Conservation (phyloP, 352 stramenopile genomes). For the Phytophthora aleatoria region DNA sequence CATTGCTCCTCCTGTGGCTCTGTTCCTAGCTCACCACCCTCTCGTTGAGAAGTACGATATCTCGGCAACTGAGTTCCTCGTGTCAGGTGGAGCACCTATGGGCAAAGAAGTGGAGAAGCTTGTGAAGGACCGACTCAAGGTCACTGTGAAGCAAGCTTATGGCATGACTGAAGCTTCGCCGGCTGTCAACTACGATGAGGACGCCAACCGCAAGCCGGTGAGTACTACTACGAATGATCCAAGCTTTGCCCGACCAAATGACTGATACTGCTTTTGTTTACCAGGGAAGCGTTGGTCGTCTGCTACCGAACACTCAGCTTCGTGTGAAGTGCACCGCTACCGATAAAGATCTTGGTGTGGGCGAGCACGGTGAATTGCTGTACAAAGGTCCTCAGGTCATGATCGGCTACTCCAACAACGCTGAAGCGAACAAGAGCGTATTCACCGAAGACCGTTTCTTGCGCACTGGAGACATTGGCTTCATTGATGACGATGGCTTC, state of each 20-base stretch:
- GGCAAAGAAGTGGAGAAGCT: slow-evolving; percentile 77
- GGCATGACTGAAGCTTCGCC: slow-evolving; percentile 68
- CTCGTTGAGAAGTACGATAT: slow-evolving; percentile 93
- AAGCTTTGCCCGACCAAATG: not conserved
- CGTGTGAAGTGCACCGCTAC: slow-evolving; percentile 57
- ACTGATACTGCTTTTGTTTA: slow-evolving; percentile 6
- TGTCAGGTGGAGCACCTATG: slow-evolving; percentile 89
- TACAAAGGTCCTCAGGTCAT: slow-evolving; percentile 93
- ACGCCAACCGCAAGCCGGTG: slow-evolving; percentile 36
- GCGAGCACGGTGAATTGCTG: slow-evolving; percentile 79
- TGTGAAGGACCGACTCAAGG: slow-evolving; percentile 68
- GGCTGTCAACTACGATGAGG: slow-evolving; percentile 42
- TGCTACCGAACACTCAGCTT: slow-evolving; percentile 66
- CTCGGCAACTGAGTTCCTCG: slow-evolving; percentile 69
- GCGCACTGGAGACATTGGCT: slow-evolving; percentile 89
- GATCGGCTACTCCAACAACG: slow-evolving; percentile 91
- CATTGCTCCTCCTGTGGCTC: slow-evolving; percentile 89
- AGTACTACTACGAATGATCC: not conserved
- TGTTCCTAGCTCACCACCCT: slow-evolving; percentile 89
- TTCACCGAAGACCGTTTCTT: slow-evolving; percentile 86
- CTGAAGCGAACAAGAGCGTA: slow-evolving; percentile 80
- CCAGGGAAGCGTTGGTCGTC: slow-evolving; percentile 52
- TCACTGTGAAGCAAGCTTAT: slow-evolving; percentile 56
- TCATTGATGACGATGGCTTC: slow-evolving; percentile 91
- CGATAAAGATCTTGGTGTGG: slow-evolving; percentile 42